phyloP scores from a whole-genome alignment of 192 early-diverging fungal species.

The Coemansia sp. region DNA sequence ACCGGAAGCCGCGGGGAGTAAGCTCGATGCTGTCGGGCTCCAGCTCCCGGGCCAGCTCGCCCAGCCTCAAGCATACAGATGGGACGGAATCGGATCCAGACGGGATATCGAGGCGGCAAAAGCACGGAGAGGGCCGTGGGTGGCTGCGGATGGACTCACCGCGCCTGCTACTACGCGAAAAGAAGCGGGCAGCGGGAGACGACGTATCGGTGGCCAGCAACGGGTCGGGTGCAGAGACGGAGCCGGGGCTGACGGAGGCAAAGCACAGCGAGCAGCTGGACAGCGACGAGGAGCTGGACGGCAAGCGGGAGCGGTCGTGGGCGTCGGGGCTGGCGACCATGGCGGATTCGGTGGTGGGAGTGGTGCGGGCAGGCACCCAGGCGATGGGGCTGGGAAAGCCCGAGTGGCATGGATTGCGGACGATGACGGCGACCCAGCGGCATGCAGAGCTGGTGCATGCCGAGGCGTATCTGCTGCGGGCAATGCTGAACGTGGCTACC shows the following conservation, averaged over 20 bases:
- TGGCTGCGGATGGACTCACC: constrained; percentile 37
- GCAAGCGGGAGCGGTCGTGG: constrained; percentile 32
- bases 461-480: constrained; percentile 70
- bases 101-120: neutral
- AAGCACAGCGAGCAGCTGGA: constrained; percentile 28
- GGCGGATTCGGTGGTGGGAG: constrained; percentile 42
- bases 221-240: constrained; percentile 10
- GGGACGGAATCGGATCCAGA: constrained; percentile 56
- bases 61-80: constrained; percentile 25
- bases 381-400: constrained; percentile 36
- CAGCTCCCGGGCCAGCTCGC: constrained; percentile 43
- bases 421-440: constrained; percentile 34
- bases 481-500: constrained; percentile 68
- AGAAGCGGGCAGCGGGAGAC: constrained; percentile 12
- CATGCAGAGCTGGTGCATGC: constrained; percentile 77
- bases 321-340: constrained; percentile 30
- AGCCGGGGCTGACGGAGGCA: constrained; percentile 22
- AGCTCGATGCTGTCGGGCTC: constrained; percentile 28
- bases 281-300: constrained; percentile 16
- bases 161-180: constrained; percentile 25
- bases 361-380: constrained; percentile 39
- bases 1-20: constrained; percentile 60
- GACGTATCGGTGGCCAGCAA: constrained; percentile 5
- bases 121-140: constrained; percentile 9
- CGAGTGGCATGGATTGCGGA: constrained; percentile 31